Base-by-base conservation (phyloP, 78 protist species). In the Planoprotostelium fungivorum region DNA sequence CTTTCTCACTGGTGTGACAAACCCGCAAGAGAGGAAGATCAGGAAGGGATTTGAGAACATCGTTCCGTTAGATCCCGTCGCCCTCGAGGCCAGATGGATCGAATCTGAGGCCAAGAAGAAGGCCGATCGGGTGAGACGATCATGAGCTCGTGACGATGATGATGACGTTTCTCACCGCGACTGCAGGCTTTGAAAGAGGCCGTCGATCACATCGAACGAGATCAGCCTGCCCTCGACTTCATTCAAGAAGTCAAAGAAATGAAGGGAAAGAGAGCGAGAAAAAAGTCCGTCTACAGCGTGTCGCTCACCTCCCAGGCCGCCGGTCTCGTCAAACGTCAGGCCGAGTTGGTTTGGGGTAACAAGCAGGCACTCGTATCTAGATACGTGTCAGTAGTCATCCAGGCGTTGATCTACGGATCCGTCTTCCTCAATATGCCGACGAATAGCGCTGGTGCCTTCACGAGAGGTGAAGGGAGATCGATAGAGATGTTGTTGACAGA, bases 261-360 rank as follows among this genome's bases (percentile, higher is more conserved):
- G 23, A 91, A 91, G 88, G 34, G 83, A 37, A 35, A 38, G 0
- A 88, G 91, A 35, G 37, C 90, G 0, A 25, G 51, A 10, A 91
- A 91, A 34, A 31, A 63, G 38, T 84, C 87, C 0, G 38, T 88
- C 29, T 91, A 91, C 38, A 39, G 51, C 29, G 86, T 89, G 25
- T 38, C 88, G 36, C 86, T 91, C 36, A 1, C 39, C 29, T 84
- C 91, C 38, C 94, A 91, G 38, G 90, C 89, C 0, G 87, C 16
- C 38, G 94, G 91, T 34, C 84, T 91, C 37, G 89, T 38, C 63
- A 29, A 86, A n/a, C 86, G 94, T 37, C 88, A 91, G 34, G 63
- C 38, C 84, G 90, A 91, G 83, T 83, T 91, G 28, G 83, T 91
- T 35, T 88, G 94, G 90, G 91, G 91, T 51, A 91, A 91, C 84